Evolutionary conservation across 352 stramenopile species (phyloP).

Genomic region (Pythium brassicae): DNA sequence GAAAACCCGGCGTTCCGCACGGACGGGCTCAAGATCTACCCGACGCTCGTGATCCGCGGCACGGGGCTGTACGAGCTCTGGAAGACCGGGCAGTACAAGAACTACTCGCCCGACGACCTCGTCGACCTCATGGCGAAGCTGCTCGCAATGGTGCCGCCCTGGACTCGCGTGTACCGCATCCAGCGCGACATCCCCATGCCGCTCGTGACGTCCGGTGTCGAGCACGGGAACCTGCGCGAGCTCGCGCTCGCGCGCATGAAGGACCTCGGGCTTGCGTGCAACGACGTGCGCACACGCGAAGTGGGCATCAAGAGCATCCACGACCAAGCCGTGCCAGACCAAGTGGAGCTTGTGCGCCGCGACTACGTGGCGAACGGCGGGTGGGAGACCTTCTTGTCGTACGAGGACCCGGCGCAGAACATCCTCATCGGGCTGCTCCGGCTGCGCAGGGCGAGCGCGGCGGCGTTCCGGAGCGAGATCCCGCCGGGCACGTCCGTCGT

Average conservation of each 20-base stretch:
- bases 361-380: conserved; percentile 96
- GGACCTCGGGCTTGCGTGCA: conserved; percentile 90
- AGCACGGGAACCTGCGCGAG: conserved; percentile 95
- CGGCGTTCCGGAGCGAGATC: conserved; percentile 83
- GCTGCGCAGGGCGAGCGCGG: conserved; percentile 84
- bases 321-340: conserved; percentile 88
- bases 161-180: conserved; percentile 95
- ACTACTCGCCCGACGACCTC: conserved; percentile 74
- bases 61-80: conserved; percentile 97
- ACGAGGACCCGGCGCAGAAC: conserved; percentile 95
- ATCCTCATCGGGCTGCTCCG: conserved; percentile 95
- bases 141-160: conserved; percentile 93
- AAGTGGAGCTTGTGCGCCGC: conserved; percentile 95
- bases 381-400: conserved; percentile 96
- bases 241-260: conserved; percentile 90
- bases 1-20: conserved; percentile 94
- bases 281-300: conserved; percentile 94
- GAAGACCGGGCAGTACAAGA: conserved; percentile 94
- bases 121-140: conserved; percentile 92
- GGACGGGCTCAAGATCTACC: conserved; percentile 97
- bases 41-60: conserved; percentile 95
- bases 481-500: conserved; percentile 66
- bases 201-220: conserved; percentile 94
- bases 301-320: conserved; percentile 98
- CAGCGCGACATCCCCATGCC: conserved; percentile 98